Conservation (phyloP, 495 filamentous ascomycete genomes). For the Tuber brumale region DNA sequence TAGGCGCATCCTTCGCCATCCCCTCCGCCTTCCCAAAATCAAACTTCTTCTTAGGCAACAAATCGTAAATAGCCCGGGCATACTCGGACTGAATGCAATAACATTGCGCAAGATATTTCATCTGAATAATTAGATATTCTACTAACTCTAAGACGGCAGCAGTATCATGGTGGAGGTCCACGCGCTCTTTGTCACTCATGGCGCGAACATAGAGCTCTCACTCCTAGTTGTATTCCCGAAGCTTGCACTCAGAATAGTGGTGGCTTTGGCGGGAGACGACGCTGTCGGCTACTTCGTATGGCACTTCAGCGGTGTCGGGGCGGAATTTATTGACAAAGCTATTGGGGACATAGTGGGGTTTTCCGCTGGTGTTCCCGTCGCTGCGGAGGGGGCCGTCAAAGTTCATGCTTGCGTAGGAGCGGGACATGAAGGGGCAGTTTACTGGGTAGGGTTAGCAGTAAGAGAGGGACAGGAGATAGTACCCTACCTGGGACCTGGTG, state of each 20-base stretch:
- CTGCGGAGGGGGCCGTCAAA: conserved; percentile 47
- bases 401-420: conserved; percentile 45
- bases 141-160: conserved; percentile 45
- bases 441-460: conserved; percentile 25
- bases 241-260: conserved; percentile 52
- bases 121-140: conserved; percentile 43
- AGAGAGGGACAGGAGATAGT: not conserved
- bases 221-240: conserved; percentile 52
- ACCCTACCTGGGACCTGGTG: conserved; percentile 45
- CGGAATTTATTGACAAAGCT: conserved; percentile 54
- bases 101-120: conserved; percentile 52
- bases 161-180: conserved; percentile 49
- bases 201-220: conserved; percentile 48
- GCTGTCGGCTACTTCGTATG: conserved; percentile 50
- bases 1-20: conserved; percentile 43
- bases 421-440: conserved; percentile 51
- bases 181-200: conserved; percentile 47
- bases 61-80: conserved; percentile 47
- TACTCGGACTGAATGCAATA: conserved; percentile 51
- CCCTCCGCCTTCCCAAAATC: conserved; percentile 45
- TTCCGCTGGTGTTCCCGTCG: conserved; percentile 51
- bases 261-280: conserved; percentile 51
- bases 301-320: conserved; percentile 51
- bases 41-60: conserved; percentile 47
- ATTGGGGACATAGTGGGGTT: conserved; percentile 52